Percentiles rank a stretch among this genome's conserved stretches.
Conservation (phyloP, 768 basidiomycete genomes). For the Cystobasidium onofrii region DNA sequence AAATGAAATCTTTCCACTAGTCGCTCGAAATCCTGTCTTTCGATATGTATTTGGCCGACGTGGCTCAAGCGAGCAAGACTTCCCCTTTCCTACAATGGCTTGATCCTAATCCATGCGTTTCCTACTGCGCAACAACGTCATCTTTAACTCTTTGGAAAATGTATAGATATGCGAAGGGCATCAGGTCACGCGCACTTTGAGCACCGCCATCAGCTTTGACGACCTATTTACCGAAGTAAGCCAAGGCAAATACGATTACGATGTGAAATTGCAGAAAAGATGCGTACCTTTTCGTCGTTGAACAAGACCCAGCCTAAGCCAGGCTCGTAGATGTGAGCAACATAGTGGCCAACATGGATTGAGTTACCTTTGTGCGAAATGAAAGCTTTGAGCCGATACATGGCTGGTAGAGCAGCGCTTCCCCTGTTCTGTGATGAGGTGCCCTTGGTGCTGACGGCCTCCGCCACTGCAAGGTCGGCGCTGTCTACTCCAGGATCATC, state of each 20-base stretch:
- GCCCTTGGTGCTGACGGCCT: constrained; percentile 38
- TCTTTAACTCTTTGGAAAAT: constrained; percentile 62
- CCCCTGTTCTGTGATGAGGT: constrained; percentile 48
- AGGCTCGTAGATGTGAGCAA: constrained; percentile 58
- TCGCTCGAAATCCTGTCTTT: too few species aligned
- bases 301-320: constrained; percentile 75
- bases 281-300: constrained; percentile 81
- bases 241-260: too few species aligned
- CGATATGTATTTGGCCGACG: too few species aligned
- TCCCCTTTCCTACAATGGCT: too few species aligned
- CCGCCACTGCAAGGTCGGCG: constrained; percentile 42
- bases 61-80: too few species aligned
- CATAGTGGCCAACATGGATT: constrained; percentile 89
- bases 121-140: not conserved
- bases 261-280: too few species aligned
- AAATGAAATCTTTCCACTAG: too few species aligned
- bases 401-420: constrained; percentile 59
- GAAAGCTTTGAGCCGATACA: constrained; percentile 79
- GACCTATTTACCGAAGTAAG: too few species aligned
- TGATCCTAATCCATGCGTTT: too few species aligned
- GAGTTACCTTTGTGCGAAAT: constrained; percentile 95
- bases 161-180: constrained; percentile 84
- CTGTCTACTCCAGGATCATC: constrained; percentile 65
- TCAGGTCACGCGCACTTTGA: constrained; percentile 70
- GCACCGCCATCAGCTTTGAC: constrained; percentile 64